phyloP scores from a whole-genome alignment of 768 basidiomycete species.

The Neoboletus magnificus region DNA sequence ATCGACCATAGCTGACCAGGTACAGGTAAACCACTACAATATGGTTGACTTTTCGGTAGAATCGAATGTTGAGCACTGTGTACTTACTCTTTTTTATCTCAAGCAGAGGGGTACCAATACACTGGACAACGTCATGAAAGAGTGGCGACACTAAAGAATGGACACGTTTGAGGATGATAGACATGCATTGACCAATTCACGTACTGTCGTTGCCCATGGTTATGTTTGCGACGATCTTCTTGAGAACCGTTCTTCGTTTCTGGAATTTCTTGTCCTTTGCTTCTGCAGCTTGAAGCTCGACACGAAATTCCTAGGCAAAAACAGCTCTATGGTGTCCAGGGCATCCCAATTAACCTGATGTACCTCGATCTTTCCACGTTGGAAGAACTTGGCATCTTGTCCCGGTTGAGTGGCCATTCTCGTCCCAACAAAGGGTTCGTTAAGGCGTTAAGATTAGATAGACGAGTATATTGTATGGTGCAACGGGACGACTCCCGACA shows the following conservation, averaged over 20 bases:
- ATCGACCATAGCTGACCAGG: conserved; percentile 93
- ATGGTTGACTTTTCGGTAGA: not conserved
- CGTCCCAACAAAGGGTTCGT: not conserved
- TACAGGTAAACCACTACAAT: conserved; percentile 92
- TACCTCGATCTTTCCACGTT: conserved; percentile 89
- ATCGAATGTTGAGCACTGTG: not conserved
- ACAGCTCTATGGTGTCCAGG: conserved; percentile 12
- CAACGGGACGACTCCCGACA: not conserved
- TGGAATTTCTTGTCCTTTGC: conserved; percentile 95
- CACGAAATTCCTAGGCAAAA: conserved; percentile 71
- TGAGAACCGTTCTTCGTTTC: conserved; percentile 90
- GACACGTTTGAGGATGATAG: conserved; percentile 18
- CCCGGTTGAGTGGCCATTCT: conserved; percentile 54
- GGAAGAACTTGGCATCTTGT: conserved; percentile 91
- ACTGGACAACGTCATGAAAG: conserved; percentile 94
- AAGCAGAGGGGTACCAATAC: conserved; percentile 88
- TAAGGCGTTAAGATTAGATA: not conserved
- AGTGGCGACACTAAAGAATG: conserved; percentile 76
- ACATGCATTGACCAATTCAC: conserved; percentile 33
- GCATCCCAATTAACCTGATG: conserved; percentile 7
- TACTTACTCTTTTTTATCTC: conserved; percentile 99
- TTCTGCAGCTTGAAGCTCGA: conserved; percentile 87
- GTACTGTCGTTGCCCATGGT: conserved; percentile 99
- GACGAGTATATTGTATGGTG: not conserved
- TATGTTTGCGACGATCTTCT: conserved; percentile 98